Evolutionary conservation across 179 eudicot species (phyloP).

Genomic region (Corrigiola litoralis): DNA sequence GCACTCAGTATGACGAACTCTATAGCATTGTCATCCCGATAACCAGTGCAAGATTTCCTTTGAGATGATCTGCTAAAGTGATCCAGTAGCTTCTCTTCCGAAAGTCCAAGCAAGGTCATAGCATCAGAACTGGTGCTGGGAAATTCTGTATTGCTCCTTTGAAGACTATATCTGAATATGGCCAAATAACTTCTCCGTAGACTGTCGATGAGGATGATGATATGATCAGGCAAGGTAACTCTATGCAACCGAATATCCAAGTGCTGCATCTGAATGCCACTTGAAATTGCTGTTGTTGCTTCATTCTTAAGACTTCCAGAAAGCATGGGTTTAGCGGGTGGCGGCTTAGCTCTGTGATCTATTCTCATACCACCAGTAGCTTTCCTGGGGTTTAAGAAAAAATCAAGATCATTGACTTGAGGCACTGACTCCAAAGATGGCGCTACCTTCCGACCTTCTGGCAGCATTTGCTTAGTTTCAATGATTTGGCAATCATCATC

Average conservation of each 20-base stretch:
- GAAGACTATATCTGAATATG: constrained; percentile 30
- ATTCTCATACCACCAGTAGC: constrained; percentile 26
- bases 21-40: constrained; percentile 22
- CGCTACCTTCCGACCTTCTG: constrained; percentile 23
- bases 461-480: constrained; percentile 29
- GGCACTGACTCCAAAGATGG: constrained; percentile 30
- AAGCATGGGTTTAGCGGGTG: constrained; percentile 21
- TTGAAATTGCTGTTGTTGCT: constrained; percentile 25
- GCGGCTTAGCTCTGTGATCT: constrained; percentile 27
- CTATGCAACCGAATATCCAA: constrained; percentile 41
- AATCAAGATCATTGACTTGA: constrained; percentile 63
- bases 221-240: constrained; percentile 43
- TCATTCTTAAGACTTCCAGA: constrained; percentile 26
- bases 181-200: constrained; percentile 36
- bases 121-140: constrained; percentile 22
- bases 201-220: constrained; percentile 35
- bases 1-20: constrained; percentile 40
- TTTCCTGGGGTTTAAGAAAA: constrained; percentile 59
- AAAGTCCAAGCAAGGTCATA: constrained; percentile 37
- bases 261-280: constrained; percentile 23
- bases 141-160: constrained; percentile 20
- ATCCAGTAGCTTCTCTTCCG: constrained; percentile 42
- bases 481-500: constrained; percentile 34
- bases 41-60: constrained; percentile 19
- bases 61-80: constrained; percentile 24